A percentile compares a stretch with the other conserved stretches of the same genome.
phyloP scores from a whole-genome alignment of 2,329 filamentous ascomycete genomes.

The Claviceps pazoutovae region DNA sequence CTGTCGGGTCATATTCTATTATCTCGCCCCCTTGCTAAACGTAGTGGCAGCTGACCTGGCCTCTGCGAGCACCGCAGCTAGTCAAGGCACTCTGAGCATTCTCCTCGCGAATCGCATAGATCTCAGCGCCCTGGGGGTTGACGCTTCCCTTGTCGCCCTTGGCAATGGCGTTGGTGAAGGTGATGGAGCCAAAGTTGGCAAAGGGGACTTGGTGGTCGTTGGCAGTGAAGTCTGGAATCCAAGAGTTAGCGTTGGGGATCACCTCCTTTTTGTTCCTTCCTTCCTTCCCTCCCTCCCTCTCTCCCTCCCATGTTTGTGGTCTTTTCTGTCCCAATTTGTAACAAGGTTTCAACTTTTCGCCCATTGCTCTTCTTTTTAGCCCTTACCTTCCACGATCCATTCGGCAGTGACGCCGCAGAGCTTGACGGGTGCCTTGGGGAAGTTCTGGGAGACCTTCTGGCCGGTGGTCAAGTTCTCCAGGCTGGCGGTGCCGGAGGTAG shows the following conservation, averaged over 20 bases:
- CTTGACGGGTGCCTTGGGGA: constrained; percentile 26
- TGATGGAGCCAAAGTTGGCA: constrained; percentile 17
- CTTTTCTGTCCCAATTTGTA: too few species aligned
- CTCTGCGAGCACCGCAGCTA: background rate
- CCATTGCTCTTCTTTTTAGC: background rate
- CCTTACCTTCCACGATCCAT: constrained; percentile 43
- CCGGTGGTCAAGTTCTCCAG: constrained; percentile 37
- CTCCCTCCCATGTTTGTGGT: too few species aligned
- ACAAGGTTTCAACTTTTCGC: background rate
- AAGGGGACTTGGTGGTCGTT: constrained; percentile 14
- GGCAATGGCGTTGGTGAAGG: constrained; percentile 13
- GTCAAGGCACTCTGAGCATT: background rate
- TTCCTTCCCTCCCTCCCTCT: too few species aligned
- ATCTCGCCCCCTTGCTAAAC: background rate
- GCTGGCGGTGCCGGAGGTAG: constrained; percentile 13
- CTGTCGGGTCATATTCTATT: background rate
- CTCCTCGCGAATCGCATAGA: constrained; percentile 34
- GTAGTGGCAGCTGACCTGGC: background rate
- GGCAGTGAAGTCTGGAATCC: constrained; percentile 13
- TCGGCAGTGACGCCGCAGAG: constrained; percentile 45
- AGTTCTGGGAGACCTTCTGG: constrained; percentile 34
- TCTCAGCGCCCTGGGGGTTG: constrained; percentile 56
- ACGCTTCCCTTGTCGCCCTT: constrained; percentile 19
- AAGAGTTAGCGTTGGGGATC: background rate
- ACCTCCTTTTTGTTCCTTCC: too few species aligned